Conservation (phyloP, 768 basidiomycete genomes). For the Dioszegia hungarica region DNA sequence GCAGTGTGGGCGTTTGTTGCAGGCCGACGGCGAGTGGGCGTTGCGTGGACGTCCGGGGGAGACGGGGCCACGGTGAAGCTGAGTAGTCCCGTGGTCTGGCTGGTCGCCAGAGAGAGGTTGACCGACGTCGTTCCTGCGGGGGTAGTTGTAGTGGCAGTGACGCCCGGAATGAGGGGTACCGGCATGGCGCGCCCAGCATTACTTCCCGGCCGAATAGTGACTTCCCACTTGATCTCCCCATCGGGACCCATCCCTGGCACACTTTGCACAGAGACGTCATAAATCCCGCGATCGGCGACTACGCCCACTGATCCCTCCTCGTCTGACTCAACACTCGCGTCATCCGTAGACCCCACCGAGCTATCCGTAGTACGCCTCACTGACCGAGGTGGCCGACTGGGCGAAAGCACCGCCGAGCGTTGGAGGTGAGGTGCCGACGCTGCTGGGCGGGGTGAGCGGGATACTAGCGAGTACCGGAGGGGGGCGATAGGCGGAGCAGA, state of each 20-base stretch:
- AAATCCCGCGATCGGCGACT: background rate
- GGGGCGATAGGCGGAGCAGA: background rate
- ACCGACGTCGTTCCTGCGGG: constrained; percentile 31
- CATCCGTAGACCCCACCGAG: background rate
- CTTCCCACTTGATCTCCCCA: constrained; percentile 59
- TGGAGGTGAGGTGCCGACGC: background rate
- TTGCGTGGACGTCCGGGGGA: constrained; percentile 13
- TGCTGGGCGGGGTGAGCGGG: background rate
- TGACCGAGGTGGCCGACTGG: background rate
- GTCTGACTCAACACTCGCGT: background rate
- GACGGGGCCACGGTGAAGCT: constrained; percentile 39
- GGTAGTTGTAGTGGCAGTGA: constrained; percentile 3
- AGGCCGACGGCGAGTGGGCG: constrained; percentile 2
- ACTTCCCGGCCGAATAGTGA: constrained; percentile 49
- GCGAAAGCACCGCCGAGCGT: background rate
- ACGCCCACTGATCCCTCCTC: background rate
- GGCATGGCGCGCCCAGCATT: background rate
- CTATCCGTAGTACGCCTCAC: background rate
- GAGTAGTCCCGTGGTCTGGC: constrained; percentile 38
- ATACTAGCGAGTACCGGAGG: background rate
- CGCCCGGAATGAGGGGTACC: constrained; percentile 15
- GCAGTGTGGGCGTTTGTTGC: background rate
- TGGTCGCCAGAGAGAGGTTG: constrained; percentile 39
- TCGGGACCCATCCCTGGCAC: background rate
- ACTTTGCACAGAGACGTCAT: constrained; percentile 1